These are phyloP conservation scores for Exophiala lecanii-corni DNA, from an alignment of 2,329 filamentous ascomycete species.

Conservation along the genomic window DNA sequence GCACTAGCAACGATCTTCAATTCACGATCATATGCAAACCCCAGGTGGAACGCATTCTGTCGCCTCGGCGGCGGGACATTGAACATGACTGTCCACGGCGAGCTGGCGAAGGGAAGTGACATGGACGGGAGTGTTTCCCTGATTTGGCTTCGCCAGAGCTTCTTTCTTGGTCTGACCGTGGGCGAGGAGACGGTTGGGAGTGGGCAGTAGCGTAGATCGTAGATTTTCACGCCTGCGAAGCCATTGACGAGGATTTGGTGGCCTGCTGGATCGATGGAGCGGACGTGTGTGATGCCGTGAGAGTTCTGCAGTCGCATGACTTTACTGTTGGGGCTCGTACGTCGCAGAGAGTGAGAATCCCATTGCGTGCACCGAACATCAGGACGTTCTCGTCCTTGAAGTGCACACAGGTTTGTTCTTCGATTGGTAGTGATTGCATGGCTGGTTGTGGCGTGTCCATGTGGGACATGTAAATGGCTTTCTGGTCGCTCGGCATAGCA, in stretches of 20 bases:
- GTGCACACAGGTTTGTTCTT: conserved; percentile 4
- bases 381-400: conserved; percentile 21
- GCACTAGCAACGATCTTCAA: conserved; percentile 19
- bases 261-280: conserved; percentile 8
- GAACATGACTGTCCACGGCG: conserved; percentile 9
- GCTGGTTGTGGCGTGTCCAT: background rate
- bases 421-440: too few species aligned
- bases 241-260: conserved; percentile 19
- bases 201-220: conserved; percentile 21
- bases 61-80: conserved; percentile 6
- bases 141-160: background rate
- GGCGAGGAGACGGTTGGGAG: background rate
- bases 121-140: background rate
- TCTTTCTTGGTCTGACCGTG: background rate
- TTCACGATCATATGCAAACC: conserved; percentile 22
- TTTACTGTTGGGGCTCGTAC: conserved; percentile 4
- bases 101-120: too few species aligned
- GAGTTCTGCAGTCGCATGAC: conserved; percentile 20
- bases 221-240: conserved; percentile 14
- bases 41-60: conserved; percentile 15
- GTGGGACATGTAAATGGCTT: background rate
- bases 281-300: conserved; percentile 11
- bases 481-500: background rate
- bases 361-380: conserved; percentile 21
- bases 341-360: conserved; percentile 17